Evolutionary conservation across 306 rosid species (phyloP).

Genomic region (Cicer cuneatum): DNA sequence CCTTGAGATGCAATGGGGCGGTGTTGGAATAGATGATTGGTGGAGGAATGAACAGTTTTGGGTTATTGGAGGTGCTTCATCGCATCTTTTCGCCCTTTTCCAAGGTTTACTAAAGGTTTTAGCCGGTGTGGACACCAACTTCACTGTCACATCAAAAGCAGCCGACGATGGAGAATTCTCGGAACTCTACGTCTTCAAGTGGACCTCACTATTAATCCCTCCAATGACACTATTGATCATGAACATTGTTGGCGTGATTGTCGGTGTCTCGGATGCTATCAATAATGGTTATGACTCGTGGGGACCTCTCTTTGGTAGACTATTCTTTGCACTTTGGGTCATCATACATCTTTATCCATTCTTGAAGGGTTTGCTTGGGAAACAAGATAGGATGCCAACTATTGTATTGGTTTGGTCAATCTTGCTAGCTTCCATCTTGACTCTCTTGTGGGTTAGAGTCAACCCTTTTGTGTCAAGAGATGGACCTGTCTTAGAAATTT

Average conservation of each 20-base stretch:
- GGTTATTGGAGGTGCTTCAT: constrained; percentile 96
- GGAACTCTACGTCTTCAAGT: constrained; percentile 90
- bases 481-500: constrained; percentile 81
- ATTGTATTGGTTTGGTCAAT: constrained; percentile 95
- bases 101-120: constrained; percentile 94
- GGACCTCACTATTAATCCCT: constrained; percentile 88
- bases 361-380: constrained; percentile 89
- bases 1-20: constrained; percentile 99
- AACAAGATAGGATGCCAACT: constrained; percentile 86
- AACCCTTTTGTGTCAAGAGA: constrained; percentile 86
- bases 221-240: constrained; percentile 82
- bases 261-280: constrained; percentile 90
- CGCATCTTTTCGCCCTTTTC: constrained; percentile 88
- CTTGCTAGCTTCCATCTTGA: constrained; percentile 83
- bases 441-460: constrained; percentile 88
- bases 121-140: constrained; percentile 92
- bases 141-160: constrained; percentile 93
- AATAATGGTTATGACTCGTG: constrained; percentile 94
- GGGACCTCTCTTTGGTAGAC: constrained; percentile 96
- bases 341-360: constrained; percentile 93
- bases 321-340: constrained; percentile 94
- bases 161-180: constrained; percentile 96
- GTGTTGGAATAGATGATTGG: constrained; percentile 91
- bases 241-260: constrained; percentile 82
- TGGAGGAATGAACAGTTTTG: constrained; percentile 99